Percentiles rank a stretch among this genome's conserved stretches.
phyloP scores from a whole-genome alignment of 345 rosid species.

The Eucalyptus virginea region DNA sequence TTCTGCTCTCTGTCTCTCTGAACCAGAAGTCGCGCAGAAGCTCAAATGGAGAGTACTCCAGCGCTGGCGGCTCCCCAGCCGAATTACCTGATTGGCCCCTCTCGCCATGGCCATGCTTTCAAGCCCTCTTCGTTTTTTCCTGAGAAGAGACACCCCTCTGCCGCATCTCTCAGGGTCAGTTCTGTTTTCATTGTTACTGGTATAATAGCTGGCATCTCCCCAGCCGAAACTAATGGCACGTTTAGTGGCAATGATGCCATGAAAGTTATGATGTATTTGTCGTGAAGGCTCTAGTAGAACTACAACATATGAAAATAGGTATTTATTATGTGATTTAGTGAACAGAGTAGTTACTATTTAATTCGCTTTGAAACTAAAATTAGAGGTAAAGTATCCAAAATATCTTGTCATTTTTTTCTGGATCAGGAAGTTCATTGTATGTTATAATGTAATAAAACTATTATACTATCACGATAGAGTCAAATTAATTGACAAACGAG shows the following conservation, averaged over 20 bases:
- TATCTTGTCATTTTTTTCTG: not conserved
- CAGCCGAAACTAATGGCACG: not conserved
- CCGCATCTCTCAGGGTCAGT: constrained; percentile 30
- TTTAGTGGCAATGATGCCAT: not conserved
- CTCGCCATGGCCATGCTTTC: constrained; percentile 7
- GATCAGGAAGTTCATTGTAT: not conserved
- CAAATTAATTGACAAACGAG: not conserved
- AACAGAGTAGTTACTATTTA: not conserved
- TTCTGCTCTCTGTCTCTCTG: not conserved
- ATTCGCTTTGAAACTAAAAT: not conserved
- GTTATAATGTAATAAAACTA: not conserved
- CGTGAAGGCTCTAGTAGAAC: not conserved
- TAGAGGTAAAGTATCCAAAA: not conserved
- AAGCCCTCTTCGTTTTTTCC: not conserved
- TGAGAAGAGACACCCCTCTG: not conserved
- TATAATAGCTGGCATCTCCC: not conserved
- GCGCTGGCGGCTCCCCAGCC: constrained; percentile 15
- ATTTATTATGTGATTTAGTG: not conserved
- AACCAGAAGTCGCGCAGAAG: not conserved
- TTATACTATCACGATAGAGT: not conserved
- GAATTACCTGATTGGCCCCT: constrained; percentile 22
- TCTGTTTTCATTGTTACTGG: not conserved
- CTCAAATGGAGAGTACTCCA: constrained; percentile 46
- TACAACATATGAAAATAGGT: not conserved
- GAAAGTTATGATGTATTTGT: not conserved